Evolutionary conservation across 768 basidiomycete species (phyloP), one percentile per base, ranked within the genome.

Genomic region (Austroboletus eburneus): DNA sequence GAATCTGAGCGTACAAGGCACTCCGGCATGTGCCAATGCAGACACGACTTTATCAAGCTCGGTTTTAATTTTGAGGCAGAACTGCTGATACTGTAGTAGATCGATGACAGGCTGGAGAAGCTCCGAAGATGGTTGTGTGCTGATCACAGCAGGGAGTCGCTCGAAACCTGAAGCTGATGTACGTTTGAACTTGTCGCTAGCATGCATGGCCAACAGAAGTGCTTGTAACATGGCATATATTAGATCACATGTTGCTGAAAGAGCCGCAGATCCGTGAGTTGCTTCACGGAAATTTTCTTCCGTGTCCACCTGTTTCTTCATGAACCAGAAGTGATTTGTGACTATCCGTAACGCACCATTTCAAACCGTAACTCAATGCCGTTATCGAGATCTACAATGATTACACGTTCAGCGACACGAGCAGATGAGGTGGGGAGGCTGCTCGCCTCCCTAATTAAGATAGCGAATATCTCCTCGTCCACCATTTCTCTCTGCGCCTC

Each of bases 31-130:
- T 18, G 63, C 64, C 43, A 91, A 64, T 5, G 80, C 78, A 17
- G 50, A 42, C 8, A 70, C 69, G 45, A 80, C 72, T 52, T 71
- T 76, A 33, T 68, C 63, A 27, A 91, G 62, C 66, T 88, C 85
- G 1, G 62, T 45, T 51, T 77, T 74, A 39, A 91, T 70, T 49
- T 81, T 73, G 48, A 72, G 63, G 58, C 84, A 85, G 62, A 92
- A 90, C 21, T 79, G 78, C 55, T 79, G 77, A 59, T 91, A 92
- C 64, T 91, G 90, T 34, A 91, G 65, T 24, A 90, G 56, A 59
- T 91, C 87, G 50, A 91, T 82, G 51, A 91, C 71, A 0, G 86
- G 86, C 33, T 83, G 85, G 14, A 92, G 73, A 30, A 91, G 64
- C 3, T 72, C 71, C 14, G 79, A 76, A n/a, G 71, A 41, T 7